A percentile compares a stretch with the other conserved stretches of the same genome.
These are phyloP conservation scores for Neoscytalidium dimidiatum DNA, from an alignment of 2,329 filamentous ascomycete species.

Conservation along the genomic window DNA sequence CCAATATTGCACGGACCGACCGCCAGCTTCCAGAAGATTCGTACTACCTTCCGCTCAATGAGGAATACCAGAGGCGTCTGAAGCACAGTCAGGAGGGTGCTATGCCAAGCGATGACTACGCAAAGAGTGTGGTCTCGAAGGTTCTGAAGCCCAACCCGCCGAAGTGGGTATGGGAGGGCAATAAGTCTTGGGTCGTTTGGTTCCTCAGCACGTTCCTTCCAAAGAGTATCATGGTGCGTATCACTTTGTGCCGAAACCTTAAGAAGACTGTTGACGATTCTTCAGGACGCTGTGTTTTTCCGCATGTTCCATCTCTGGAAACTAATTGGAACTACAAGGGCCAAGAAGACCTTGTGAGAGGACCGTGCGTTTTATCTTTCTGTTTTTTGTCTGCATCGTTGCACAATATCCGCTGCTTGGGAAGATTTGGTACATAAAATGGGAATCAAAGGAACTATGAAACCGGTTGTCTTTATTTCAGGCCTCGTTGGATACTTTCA, in stretches of 20 bases:
- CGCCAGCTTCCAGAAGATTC: slow-evolving; percentile 50
- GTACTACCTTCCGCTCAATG: slow-evolving; percentile 54
- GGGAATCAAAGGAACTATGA: too few relatives aligned
- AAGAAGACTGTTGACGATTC: neutral
- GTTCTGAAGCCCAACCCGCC: slow-evolving; percentile 44
- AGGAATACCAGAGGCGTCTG: slow-evolving; percentile 54
- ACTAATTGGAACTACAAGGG: slow-evolving; percentile 39
- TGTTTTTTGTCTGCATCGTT: neutral
- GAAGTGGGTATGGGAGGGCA: slow-evolving; percentile 26
- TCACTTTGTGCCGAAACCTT: neutral
- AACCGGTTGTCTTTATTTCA: too few relatives aligned
- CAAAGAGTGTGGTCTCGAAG: slow-evolving; percentile 55
- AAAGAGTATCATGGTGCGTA: slow-evolving; percentile 37
- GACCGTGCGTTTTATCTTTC: neutral
- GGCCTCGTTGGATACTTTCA: neutral
- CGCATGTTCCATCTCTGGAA: slow-evolving; percentile 56
- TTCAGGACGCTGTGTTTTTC: slow-evolving; percentile 48
- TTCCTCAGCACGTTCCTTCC: slow-evolving; percentile 53
- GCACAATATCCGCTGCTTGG: neutral
- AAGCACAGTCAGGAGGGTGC: slow-evolving; percentile 56
- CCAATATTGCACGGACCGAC: slow-evolving; percentile 57
- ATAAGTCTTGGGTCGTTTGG: slow-evolving; percentile 51
- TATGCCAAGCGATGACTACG: slow-evolving; percentile 57
- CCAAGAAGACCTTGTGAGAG: slow-evolving; percentile 32
- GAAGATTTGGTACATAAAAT: neutral